Evolutionary conservation across 2,329 filamentous ascomycete species (phyloP).

Genomic region (Neofusicoccum cordaticola): DNA sequence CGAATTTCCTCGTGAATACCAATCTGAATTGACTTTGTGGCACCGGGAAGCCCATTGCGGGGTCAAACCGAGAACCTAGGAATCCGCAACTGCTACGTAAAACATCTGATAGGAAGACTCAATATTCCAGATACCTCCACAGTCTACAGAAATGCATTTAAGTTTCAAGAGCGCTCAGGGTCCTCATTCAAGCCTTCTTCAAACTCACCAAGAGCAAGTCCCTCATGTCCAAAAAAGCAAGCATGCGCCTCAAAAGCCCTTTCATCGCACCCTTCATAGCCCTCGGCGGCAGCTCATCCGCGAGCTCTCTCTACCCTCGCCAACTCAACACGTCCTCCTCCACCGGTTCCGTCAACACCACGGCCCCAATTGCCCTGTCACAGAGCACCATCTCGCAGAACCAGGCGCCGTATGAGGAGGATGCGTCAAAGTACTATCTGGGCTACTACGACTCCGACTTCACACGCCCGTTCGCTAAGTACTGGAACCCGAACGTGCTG

Average conservation of each 20-base stretch:
- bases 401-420: neutral
- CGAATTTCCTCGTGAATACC: neutral
- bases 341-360: neutral
- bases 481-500: neutral
- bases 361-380: neutral
- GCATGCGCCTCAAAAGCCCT: neutral
- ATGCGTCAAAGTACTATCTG: neutral
- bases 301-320: neutral
- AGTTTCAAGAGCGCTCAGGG: neutral
- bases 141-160: neutral
- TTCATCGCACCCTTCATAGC: neutral
- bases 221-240: neutral
- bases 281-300: neutral
- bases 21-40: neutral
- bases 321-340: neutral
- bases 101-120: neutral
- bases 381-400: neutral
- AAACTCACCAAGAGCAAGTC: neutral
- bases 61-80: neutral
- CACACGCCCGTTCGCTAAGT: slow-evolving; percentile 1
- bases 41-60: neutral
- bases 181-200: neutral
- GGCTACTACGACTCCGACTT: slow-evolving; percentile 9
- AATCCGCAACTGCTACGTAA: neutral
- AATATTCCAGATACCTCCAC: neutral